phyloP scores from a whole-genome alignment of 345 rosid genomes.

The Boechera retrofracta region DNA sequence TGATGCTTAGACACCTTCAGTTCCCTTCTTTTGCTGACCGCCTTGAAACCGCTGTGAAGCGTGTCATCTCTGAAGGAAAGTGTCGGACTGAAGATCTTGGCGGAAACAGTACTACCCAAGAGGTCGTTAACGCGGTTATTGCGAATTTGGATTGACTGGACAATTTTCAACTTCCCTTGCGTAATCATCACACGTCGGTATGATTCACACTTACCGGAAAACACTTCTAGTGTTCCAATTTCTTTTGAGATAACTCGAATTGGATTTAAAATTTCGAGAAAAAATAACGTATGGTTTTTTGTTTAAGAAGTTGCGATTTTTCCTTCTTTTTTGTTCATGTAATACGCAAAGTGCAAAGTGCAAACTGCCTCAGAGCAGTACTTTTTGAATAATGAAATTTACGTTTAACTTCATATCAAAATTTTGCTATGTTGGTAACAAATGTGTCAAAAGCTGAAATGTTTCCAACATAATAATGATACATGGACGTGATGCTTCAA shows the following conservation, averaged over 20 bases:
- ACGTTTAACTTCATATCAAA: not conserved
- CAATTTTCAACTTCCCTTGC: not conserved
- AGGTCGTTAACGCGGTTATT: slow-evolving; percentile 44
- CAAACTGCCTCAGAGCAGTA: slow-evolving; percentile 15
- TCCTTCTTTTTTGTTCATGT: slow-evolving; percentile 6
- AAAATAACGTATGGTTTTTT: not conserved
- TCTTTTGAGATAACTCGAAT: slow-evolving; percentile 33
- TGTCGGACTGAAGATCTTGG: slow-evolving; percentile 52
- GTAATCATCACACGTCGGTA: slow-evolving; percentile 16
- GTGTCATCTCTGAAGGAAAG: slow-evolving; percentile 66
- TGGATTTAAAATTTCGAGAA: slow-evolving; percentile 6
- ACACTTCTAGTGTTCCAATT: slow-evolving; percentile 27
- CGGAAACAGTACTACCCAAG: slow-evolving; percentile 46
- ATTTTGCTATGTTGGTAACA: slow-evolving; percentile 1
- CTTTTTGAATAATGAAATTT: slow-evolving; percentile 28
- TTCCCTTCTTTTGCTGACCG: slow-evolving; percentile 94
- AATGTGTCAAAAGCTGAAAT: not conserved
- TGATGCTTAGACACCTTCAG: slow-evolving; percentile 96
- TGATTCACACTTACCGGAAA: slow-evolving; percentile 10
- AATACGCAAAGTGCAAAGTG: slow-evolving; percentile 1
- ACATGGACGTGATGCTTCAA: slow-evolving; percentile 12
- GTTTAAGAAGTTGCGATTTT: slow-evolving; percentile 2
- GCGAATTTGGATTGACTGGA: slow-evolving; percentile 39
- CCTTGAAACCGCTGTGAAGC: slow-evolving; percentile 80
- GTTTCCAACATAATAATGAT: not conserved